Conservation (phyloP, 2,329 filamentous ascomycete genomes). For the Zymoseptoria pseudotritici region DNA sequence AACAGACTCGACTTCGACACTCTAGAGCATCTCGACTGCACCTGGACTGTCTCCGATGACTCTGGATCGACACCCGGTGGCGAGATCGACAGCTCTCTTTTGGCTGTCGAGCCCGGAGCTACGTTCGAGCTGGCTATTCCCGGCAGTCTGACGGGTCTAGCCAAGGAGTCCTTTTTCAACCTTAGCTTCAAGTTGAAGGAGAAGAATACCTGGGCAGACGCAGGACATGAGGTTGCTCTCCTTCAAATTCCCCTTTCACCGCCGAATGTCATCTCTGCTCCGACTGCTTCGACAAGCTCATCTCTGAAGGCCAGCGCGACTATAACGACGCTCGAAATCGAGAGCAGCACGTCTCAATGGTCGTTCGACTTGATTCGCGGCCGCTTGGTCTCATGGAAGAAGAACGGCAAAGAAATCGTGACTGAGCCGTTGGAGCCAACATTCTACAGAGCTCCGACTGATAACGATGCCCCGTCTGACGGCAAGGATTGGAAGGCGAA, state of each 20-base stretch:
- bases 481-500: slow-evolving; percentile 49
- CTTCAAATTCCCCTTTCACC: slow-evolving; percentile 25
- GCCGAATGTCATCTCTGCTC: slow-evolving; percentile 5
- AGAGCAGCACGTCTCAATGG: slow-evolving; percentile 11
- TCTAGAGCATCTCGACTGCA: slow-evolving; percentile 29
- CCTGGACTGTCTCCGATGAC: slow-evolving; percentile 14
- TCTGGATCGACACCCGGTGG: slow-evolving; percentile 3
- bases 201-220: slow-evolving; percentile 25
- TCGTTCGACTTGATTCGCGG: slow-evolving; percentile 16
- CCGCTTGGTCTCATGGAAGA: slow-evolving; percentile 19
- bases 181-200: slow-evolving; percentile 30
- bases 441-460: slow-evolving; percentile 59
- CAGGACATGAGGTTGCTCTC: slow-evolving; percentile 32
- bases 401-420: slow-evolving; percentile 16
- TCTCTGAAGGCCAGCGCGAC: slow-evolving; percentile 1
- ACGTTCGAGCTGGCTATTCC: slow-evolving; percentile 17
- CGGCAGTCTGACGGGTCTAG: neutral
- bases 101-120: slow-evolving; percentile 11
- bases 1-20: slow-evolving; percentile 28
- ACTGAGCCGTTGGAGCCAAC: slow-evolving; percentile 14
- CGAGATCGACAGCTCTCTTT: slow-evolving; percentile 5
- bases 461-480: slow-evolving; percentile 54
- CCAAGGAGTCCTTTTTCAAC: slow-evolving; percentile 16
- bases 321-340: slow-evolving; percentile 5
- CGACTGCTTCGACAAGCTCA: neutral